A percentile compares a stretch with the other conserved stretches of the same genome.
Evolutionary conservation across 306 rosid genomes (phyloP).

Genomic region (Mucuna pruriens): DNA sequence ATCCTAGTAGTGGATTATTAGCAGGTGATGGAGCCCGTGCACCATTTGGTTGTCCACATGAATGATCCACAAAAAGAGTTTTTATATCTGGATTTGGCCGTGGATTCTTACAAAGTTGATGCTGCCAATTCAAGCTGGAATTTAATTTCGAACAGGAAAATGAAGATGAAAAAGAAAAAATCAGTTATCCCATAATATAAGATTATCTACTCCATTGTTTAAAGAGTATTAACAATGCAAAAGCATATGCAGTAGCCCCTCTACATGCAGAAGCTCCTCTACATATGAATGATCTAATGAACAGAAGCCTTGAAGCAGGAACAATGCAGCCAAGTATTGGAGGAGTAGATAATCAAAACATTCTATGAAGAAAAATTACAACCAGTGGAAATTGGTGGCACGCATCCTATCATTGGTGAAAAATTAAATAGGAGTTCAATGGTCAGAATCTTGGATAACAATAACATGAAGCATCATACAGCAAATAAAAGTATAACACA

Average conservation of each 20-base stretch:
- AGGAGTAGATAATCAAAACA: conserved; percentile 10
- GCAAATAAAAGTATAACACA: conserved; percentile 8
- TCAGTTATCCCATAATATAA: conserved; percentile 26
- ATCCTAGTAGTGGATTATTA: conserved; percentile 85
- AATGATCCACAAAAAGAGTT: conserved; percentile 97
- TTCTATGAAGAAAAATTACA: conserved; percentile 23
- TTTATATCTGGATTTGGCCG: conserved; percentile 98
- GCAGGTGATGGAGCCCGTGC: conserved; percentile 98
- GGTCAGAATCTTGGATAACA: conserved; percentile 1
- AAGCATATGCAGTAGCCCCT: background rate
- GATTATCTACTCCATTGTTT: background rate
- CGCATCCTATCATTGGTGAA: background rate
- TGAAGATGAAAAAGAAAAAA: conserved; percentile 16
- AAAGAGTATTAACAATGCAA: background rate
- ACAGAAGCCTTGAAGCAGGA: background rate
- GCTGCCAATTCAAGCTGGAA: conserved; percentile 99
- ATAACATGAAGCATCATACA: background rate
- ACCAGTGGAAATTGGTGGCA: background rate
- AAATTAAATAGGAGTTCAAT: background rate
- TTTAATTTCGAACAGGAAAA: conserved; percentile 28
- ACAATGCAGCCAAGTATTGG: conserved; percentile 9
- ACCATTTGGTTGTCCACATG: conserved; percentile 96
- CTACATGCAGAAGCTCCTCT: background rate
- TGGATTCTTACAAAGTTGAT: conserved; percentile 96
- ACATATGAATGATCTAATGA: conserved; percentile 4